Base-by-base conservation (phyloP, 768 basidiomycete species). In the Lactarius pseudohatsudake region DNA sequence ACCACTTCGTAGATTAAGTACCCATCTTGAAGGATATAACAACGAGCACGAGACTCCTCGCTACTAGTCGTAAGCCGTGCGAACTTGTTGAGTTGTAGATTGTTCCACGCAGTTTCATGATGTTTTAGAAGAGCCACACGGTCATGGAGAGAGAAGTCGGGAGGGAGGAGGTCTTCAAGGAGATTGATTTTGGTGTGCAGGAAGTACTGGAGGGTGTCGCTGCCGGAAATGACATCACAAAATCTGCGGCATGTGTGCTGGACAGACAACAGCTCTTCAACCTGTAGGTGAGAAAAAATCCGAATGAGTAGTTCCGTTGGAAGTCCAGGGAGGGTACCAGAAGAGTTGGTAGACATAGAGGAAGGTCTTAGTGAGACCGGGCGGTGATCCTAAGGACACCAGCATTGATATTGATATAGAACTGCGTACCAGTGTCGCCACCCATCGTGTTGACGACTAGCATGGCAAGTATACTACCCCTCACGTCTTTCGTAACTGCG, bases 1-100 rank as follows among this genome's bases (percentile, higher is more conserved):
- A 41, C 4, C 1, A 9, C 38, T 15, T 54, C 34, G 40, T 62
- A 62, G 20, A 66, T 62, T 6, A 66, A 28, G 36, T 66, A 53
- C 26, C 55, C 55, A 4, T 56, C 55, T 56, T 30, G 55, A 56
- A 56, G 55, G 11, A 34, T 10, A 56, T 56, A 34, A 18, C 1
- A 13, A 32, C 10, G 20, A 2, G 10, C 55, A 34, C 2, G 30
- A 22, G 55, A 22, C 30, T 30, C 55, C 9, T 30, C 4, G 20
- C 18, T 32, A 34, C 16, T 20, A 34, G 30, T 11, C 16, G 3
- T 9, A 34, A 34, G 18, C 3, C 11, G 8, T 34, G 30, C 13
- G 20, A 34, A 32, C 18, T 2, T 20, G 30, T 56, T 56, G 20
- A 56, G 55, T 20, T 56, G 30, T 1, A 56, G 18, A 13, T 11